Evolutionary conservation across 2,329 filamentous ascomycete species (phyloP), one percentile per base, ranked within the genome.

Genomic region (Phaeosphaeria sp.): DNA sequence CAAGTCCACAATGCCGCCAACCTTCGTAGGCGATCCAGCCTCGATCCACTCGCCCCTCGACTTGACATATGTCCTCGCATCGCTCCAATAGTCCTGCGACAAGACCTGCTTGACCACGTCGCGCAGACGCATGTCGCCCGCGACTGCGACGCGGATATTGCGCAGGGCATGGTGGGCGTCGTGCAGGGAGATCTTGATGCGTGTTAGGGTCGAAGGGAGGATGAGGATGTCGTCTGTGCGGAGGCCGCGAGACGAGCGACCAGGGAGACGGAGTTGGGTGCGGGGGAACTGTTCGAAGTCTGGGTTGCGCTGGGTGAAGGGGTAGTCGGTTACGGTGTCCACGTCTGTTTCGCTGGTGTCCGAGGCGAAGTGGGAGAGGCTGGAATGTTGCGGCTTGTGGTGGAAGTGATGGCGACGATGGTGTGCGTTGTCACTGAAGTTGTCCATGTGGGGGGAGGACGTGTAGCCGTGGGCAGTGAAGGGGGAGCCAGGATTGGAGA

Each of bases 41-140:
- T 65, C 60, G 47, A 50, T 36, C 64, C 62, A 66, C 46, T 50
- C 54, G 2, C 64, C 64, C 41, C 52, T 46, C 30, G 50, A 15
- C 51, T 52, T 58, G 2, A 65, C 60, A 11, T 41, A 47, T 20
- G 46, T 55, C 6, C 36, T 39, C 11, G 50, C 47, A 4, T 56
- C 55, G 0, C n/a, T 33, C 9, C 6, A 10, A 15, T 54, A n/a
- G 17, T 17, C 33, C 15, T 33, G 22, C 5, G 56, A 25, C 10
- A 66, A 17, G 11, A 67, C 1, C 23, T 66, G 63, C 20, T 33
- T 51, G 0, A 66, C 27, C 1, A 63, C 53, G 18, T 66, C 62
- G 17, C 59, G 54, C 15, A 66, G 44, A 1, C 52, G 62, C 65
- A 62, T 56, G 30, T 62, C 60, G 0, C 54, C 50, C 6, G 59